Evolutionary conservation across 2,329 filamentous ascomycete species (phyloP).

Genomic region (Colletotrichum abscissum): DNA sequence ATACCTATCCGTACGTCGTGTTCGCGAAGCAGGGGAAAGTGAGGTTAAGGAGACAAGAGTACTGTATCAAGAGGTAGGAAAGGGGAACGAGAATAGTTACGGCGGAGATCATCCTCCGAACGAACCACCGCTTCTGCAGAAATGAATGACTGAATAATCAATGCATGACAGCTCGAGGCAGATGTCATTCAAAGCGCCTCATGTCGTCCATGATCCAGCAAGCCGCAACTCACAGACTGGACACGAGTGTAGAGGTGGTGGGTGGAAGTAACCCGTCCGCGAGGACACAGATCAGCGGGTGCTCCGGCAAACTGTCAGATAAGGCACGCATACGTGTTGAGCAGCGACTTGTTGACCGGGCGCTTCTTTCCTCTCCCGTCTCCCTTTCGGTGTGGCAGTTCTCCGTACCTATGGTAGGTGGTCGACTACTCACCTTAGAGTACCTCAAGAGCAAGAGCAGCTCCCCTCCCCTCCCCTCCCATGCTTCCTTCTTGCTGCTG

Average conservation of each 20-base stretch:
- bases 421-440: too few species aligned
- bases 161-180: neutral
- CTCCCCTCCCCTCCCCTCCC: too few species aligned
- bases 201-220: neutral
- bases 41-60: neutral
- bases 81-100: neutral
- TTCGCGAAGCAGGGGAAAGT: too few species aligned
- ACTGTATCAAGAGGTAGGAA: neutral
- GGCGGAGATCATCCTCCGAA: neutral
- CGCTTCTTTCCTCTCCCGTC: neutral
- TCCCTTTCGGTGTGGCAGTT: neutral
- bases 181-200: neutral
- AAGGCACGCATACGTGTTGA: conserved; percentile 28
- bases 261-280: neutral
- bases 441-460: too few species aligned
- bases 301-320: conserved; percentile 19
- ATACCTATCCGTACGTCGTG: neutral
- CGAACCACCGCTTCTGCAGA: neutral
- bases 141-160: neutral
- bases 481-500: too few species aligned
- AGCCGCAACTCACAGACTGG: neutral
- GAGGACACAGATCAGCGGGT: conserved; percentile 23
- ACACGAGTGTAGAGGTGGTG: neutral
- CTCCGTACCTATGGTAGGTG: too few species aligned
- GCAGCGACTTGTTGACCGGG: conserved; percentile 15